Conservation (phyloP, 192 early-diverging fungal genomes). For the Rhizophagus prolifer region DNA sequence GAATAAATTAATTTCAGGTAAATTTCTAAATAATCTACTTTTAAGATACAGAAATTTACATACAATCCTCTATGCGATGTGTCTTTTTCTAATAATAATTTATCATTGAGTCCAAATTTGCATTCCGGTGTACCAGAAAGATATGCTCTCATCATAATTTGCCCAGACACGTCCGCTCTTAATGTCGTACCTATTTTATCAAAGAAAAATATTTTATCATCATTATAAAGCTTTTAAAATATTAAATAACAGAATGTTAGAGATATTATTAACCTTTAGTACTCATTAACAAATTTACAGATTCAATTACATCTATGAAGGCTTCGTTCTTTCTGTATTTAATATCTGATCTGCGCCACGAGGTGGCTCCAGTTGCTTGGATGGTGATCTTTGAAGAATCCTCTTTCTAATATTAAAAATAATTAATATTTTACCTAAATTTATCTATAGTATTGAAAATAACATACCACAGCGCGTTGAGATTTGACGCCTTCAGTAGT, state of each 20-base stretch:
- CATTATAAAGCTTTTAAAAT: background rate
- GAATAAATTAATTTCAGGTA: background rate
- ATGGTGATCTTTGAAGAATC: constrained; percentile 82
- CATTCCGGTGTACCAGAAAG: constrained; percentile 97
- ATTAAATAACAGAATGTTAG: background rate
- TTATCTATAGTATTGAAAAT: background rate
- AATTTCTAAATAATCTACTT: background rate
- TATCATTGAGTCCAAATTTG: constrained; percentile 96
- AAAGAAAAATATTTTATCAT: background rate
- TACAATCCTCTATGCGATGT: constrained; percentile 41
- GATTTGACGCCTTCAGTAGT: constrained; percentile 85
- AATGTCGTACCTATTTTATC: constrained; percentile 71
- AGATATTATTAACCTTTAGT: constrained; percentile 37
- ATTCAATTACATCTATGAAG: constrained; percentile 98
- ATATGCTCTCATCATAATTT: constrained; percentile 92
- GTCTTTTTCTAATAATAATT: constrained; percentile 83
- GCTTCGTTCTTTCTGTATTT: constrained; percentile 98
- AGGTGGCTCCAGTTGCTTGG: constrained; percentile 93
- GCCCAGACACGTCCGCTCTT: constrained; percentile 84
- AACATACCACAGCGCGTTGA: constrained; percentile 54
- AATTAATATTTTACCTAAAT: background rate
- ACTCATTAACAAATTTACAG: constrained; percentile 89
- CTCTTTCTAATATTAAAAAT: constrained; percentile 36
- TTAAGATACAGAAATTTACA: background rate
- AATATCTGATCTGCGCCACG: constrained; percentile 92